Evolutionary conservation across 2,329 filamentous ascomycete species (phyloP).

Genomic region (Hypoxylon sp.): DNA sequence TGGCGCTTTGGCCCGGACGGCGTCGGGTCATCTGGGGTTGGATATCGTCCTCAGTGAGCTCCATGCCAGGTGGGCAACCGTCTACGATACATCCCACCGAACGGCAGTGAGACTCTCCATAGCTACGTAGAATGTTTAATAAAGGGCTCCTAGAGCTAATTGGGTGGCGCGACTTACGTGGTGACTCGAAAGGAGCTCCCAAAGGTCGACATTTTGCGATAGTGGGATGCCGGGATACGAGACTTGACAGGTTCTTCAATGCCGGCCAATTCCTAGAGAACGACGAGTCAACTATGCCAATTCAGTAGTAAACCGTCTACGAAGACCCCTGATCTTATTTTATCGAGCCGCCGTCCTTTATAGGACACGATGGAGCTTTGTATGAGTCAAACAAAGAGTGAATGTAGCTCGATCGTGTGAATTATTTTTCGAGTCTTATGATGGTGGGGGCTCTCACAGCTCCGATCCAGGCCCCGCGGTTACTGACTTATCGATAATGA

Average conservation of each 20-base stretch:
- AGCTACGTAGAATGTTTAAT: slow-evolving; percentile 52
- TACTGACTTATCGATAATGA: slow-evolving; percentile 15
- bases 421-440: slow-evolving; percentile 20
- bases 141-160: slow-evolving; percentile 14
- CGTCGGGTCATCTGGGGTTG: slow-evolving; percentile 94
- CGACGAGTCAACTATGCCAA: background rate
- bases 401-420: slow-evolving; percentile 1
- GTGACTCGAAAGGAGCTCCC: slow-evolving; percentile 83
- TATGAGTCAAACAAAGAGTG: slow-evolving; percentile 25
- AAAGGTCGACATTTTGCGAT: slow-evolving; percentile 80
- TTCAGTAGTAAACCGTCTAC: background rate
- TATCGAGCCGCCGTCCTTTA: slow-evolving; percentile 7
- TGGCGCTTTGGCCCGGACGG: slow-evolving; percentile 85
- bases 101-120: slow-evolving; percentile 89
- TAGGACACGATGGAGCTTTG: slow-evolving; percentile 18
- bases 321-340: background rate
- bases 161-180: slow-evolving; percentile 63
- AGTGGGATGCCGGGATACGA: background rate
- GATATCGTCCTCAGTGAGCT: slow-evolving; percentile 84
- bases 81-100: slow-evolving; percentile 96
- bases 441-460: slow-evolving; percentile 10
- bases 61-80: slow-evolving; percentile 86
- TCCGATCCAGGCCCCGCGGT: slow-evolving; percentile 21
- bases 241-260: background rate
- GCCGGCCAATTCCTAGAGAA: background rate